Conservation (phyloP, 371 early-diverging fungal genomes). For the Lichtheimia ramosa region DNA sequence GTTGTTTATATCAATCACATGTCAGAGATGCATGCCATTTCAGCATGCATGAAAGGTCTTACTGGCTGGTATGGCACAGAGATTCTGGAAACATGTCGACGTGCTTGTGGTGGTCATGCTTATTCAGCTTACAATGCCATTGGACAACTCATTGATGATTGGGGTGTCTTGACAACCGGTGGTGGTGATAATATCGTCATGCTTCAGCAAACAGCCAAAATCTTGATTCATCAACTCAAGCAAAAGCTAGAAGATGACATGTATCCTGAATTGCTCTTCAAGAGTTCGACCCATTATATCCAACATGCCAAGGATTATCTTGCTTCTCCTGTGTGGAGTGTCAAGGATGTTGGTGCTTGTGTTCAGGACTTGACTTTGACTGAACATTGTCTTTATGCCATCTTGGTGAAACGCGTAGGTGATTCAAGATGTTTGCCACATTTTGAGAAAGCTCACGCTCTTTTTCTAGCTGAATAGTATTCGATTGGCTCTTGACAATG, state of each 20-base stretch:
- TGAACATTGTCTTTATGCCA: conserved; percentile 22
- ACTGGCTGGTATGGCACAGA: conserved; percentile 62
- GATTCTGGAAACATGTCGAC: conserved; percentile 57
- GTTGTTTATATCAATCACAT: conserved; percentile 51
- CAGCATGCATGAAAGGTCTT: conserved; percentile 56
- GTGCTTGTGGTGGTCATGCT: conserved; percentile 64
- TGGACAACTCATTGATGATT: conserved; percentile 63
- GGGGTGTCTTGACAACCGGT: conserved; percentile 72
- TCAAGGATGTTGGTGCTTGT: conserved; percentile 19
- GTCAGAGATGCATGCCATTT: conserved; percentile 63
- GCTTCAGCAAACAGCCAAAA: conserved; percentile 59
- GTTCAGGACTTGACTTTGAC: conserved; percentile 21
- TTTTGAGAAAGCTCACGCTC: too few species aligned
- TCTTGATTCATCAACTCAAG: conserved; percentile 25
- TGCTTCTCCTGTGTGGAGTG: conserved; percentile 22
- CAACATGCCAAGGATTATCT: conserved; percentile 29
- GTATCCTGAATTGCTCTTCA: conserved; percentile 34
- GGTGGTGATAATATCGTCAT: conserved; percentile 74
- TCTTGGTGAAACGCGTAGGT: conserved; percentile 43
- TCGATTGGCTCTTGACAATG: conserved; percentile 21
- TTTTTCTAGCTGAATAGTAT: conserved; percentile 37
- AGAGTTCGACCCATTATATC: conserved; percentile 36
- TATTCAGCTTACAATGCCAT: conserved; percentile 70
- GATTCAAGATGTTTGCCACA: too few species aligned
- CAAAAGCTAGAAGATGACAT: conserved; percentile 29